Base-by-base conservation (phyloP, 345 rosid species). In the Punica granatum region DNA sequence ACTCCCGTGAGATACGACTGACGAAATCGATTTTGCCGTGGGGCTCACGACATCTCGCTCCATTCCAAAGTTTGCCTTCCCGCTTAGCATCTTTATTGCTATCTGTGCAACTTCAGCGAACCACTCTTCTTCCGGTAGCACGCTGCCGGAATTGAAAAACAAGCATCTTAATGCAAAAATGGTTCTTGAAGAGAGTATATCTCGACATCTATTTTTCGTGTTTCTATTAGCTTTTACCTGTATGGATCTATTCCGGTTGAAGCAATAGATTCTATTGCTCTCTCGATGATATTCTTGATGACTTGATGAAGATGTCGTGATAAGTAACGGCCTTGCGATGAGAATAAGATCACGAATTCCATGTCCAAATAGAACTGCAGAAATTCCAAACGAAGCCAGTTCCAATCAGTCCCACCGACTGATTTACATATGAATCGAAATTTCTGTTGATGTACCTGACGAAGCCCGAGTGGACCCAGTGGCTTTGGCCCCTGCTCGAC, bases 331-430 rank as follows among this genome's bases (percentile, higher is more conserved):
- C 98, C 98, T 77, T 93, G 88, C 0, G 98, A 88, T 23, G 97
- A 64, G 70, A 89, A 93, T 25, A 90, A 84, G 81, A 90, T 73
- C 46, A 90, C 98, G 71, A 90, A 90, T 78, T 93, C 91, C 97
- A 90, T 90, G 51, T 93, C 98, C 72, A 93, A 67, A 76, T 93
- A 93, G 74, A 93, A 82, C 96, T 93, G 86, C 79, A 93, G 75
- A 90, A 80, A 92, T 93, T 86, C 79, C 73, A 7, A 25, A 36
- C 36, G 12, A 41, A 35, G 11, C 46, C 28, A 63, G 44, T 30
- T 21, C 25, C 3, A 33, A 8, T 25, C 16, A 48, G 36, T 19
- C 14, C 39, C 30, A 14, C 19, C 2, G 3, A 56, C 19, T 3
- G 19, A 30, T 26, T 26, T 12, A 30, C 12, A 30, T 28, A 3